Percentiles rank a stretch among this genome's conserved stretches.
Conservation (phyloP, 805 yeast genomes). For the Saccharomycopsis babjevae region DNA sequence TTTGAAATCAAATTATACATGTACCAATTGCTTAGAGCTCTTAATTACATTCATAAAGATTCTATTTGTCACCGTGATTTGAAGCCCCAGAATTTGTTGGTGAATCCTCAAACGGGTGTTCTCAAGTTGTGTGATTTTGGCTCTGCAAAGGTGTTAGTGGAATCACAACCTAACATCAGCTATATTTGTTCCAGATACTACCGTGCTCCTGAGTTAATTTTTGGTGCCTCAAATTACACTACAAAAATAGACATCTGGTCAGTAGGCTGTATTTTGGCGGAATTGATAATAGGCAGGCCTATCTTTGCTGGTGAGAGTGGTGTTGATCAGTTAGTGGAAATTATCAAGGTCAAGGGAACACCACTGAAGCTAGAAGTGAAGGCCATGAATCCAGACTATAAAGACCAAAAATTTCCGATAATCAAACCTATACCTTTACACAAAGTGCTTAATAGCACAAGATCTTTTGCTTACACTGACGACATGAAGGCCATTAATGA, state of each 20-base stretch:
- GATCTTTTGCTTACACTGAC: conserved; percentile 31
- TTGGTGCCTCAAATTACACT: conserved; percentile 94
- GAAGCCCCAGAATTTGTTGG: conserved; percentile 80
- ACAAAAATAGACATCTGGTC: conserved; percentile 97
- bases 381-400: conserved; percentile 93
- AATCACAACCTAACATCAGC: conserved; percentile 88
- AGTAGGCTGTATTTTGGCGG: conserved; percentile 97
- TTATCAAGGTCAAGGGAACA: conserved; percentile 90
- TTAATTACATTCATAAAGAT: conserved; percentile 66
- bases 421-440: conserved; percentile 60
- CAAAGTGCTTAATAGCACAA: conserved; percentile 40
- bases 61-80: conserved; percentile 87
- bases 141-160: conserved; percentile 81
- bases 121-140: conserved; percentile 95
- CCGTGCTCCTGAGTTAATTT: conserved; percentile 94
- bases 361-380: conserved; percentile 87
- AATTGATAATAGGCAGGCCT: conserved; percentile 89
- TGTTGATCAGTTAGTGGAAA: conserved; percentile 93
- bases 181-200: conserved; percentile 95
- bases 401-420: conserved; percentile 92
- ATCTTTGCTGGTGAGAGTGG: conserved; percentile 97
- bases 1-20: conserved; percentile 82
- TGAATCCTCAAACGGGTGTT: conserved; percentile 76
- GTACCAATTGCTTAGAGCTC: conserved; percentile 63
- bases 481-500: conserved; percentile 19